These are phyloP conservation scores for Cladosporium colombiae DNA, from an alignment of 2,329 filamentous ascomycete genomes.

Conservation along the genomic window DNA sequence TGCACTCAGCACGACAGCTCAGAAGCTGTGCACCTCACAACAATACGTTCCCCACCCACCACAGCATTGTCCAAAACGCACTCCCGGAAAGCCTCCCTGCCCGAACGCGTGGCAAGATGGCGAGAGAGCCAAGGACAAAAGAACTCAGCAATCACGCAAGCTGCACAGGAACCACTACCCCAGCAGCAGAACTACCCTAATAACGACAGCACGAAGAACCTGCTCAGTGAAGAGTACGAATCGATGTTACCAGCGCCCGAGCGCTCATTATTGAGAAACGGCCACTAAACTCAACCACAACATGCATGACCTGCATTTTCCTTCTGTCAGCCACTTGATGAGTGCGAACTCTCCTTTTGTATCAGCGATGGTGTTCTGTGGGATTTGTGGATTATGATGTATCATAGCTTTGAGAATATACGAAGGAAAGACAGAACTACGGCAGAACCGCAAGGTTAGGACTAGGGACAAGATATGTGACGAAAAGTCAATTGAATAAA, in stretches of 20 bases:
- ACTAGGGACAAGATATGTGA: background rate
- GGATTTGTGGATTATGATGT: slow-evolving; percentile 17
- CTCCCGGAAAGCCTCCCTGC: slow-evolving; percentile 16
- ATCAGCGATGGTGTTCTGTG: slow-evolving; percentile 13
- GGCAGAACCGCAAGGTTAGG: background rate
- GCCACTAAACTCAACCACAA: slow-evolving; percentile 6
- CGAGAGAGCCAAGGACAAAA: slow-evolving; percentile 13
- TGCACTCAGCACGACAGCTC: slow-evolving; percentile 11
- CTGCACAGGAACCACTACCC: background rate
- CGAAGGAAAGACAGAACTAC: slow-evolving; percentile 15
- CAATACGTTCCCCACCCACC: slow-evolving; percentile 6
- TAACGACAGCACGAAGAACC: slow-evolving; percentile 19
- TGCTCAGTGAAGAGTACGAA: slow-evolving; percentile 16
- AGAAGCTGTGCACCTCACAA: slow-evolving; percentile 12
- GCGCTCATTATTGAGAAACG: slow-evolving; percentile 14
- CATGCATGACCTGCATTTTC: slow-evolving; percentile 4
- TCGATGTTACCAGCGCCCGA: slow-evolving; percentile 3
- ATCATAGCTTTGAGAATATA: slow-evolving; percentile 11
- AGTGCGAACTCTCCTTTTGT: slow-evolving; percentile 1
- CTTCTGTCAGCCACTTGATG: slow-evolving; percentile 5
- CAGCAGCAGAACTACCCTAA: background rate
- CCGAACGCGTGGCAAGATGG: slow-evolving; percentile 11
- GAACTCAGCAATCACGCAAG: background rate
- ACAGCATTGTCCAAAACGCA: slow-evolving; percentile 4
- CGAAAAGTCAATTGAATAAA: background rate